Evolutionary conservation across 1,284 basidiomycete species (phyloP), one percentile per base, ranked within the genome.

Genomic region (Moesziomyces antarcticus): DNA sequence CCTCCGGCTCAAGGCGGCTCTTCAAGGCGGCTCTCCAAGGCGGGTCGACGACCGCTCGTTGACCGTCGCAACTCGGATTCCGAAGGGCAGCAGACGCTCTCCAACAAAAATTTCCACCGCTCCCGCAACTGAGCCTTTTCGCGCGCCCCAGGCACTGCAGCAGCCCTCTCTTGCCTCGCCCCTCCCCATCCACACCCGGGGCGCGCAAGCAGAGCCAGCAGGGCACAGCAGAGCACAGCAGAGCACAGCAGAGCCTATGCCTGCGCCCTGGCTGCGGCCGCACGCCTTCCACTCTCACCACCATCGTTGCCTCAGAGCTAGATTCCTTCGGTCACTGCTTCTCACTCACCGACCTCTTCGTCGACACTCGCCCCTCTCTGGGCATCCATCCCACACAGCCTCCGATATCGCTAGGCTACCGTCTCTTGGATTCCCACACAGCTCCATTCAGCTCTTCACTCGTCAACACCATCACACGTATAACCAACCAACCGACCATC

Each of bases 341-440:
- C 25, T 27, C 25, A 27, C 46, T 44, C 30, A 43, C 35, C 27
- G 16, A 22, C 33, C 37, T n/a, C 27, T 27, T 21, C 45, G 35
- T 47, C 53, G 8, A 35, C 47, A 43, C 24, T 37, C 53, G 56
- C 59, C 52, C 56, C 59, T 68, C 59, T 63, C 8, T 41, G 56
- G 56, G 59, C 56, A 47, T 13, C 21, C 37, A 22, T 24, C 9
- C 35, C n/a, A 33, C 13, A 56, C 50, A 63, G 72, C 72, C 72
- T 75, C 72, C 67, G 67, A 71, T 67, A 67, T 71, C 72, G 72
- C 72, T 75, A 75, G 72, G 72, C 67, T 63, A 52, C 40, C 48
- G 25, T 42, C 16, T 10, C 43, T 33, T 22, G 30, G 49, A 14
- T 47, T 46, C 48, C n/a, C 14, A 25, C 24, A 42, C 47, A 62